Base-by-base conservation (phyloP, 805 yeast genomes). In the Metschnikowia picachoensis region DNA sequence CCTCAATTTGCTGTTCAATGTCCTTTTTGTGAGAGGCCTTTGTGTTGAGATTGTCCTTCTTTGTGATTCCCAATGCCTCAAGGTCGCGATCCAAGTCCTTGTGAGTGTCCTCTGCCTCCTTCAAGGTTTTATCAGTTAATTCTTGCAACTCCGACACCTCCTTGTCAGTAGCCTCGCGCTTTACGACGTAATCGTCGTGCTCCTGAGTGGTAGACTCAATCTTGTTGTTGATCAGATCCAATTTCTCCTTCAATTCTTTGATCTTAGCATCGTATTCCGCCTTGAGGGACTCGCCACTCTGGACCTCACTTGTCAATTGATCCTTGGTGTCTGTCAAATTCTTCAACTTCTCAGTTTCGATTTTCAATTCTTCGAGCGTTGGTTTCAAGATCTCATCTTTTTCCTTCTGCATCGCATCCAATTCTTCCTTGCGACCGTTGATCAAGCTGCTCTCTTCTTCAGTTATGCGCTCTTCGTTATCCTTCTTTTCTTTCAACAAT, bases 311-410 rank as follows among this genome's bases (percentile, higher is more conserved):
- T 15, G 70, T 60, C 51, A 68, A 64, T 40, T 73, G 78, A 39
- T 68, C 69, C 59, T 78, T 77, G 49, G 77, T 74, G 46, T 74
- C 66, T 35, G 75, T 73, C 54, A 81, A 67, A n/a, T 73, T 76
- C 40, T 46, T 49, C 58, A 82, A 70, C 50, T 75, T 74, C 25
- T 65, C 67, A 31, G 72, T 70, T 64, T 82, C 86, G 29, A 56
- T 56, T 49, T 69, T 72, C 56, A 79, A 68, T 55, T 77, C 82
- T 32, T 72, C 80, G 55, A 79, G 68, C 16, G 74, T 62, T 39
- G 87, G 87, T 41, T 76, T 73, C 52, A 80, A 60, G 40, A 73
- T 74, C 46, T 68, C 78, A 55, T 79, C 83, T 54, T 74, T 73
- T 55, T 76, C 83, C 12, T 68, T 66, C 59, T 80, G 79, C 61